Evolutionary conservation across 768 basidiomycete genomes (phyloP).

Genomic region (Lactarius akahatsu): DNA sequence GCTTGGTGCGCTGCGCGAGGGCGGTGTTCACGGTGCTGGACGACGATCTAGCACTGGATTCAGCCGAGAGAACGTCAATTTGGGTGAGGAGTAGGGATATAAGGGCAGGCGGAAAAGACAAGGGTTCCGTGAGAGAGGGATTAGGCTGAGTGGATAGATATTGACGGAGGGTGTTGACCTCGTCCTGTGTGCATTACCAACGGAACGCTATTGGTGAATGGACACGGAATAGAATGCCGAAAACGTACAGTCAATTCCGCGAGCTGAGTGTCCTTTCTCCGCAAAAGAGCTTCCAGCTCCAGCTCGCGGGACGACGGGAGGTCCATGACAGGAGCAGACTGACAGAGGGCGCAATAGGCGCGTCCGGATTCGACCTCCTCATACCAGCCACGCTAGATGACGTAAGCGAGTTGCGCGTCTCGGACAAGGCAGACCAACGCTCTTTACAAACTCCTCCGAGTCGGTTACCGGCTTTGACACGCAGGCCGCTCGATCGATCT

Average conservation of each 20-base stretch:
- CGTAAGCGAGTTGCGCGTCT: conserved; percentile 11
- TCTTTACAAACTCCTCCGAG: no score
- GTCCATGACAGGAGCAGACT: conserved; percentile 47
- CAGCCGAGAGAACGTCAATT: conserved; percentile 46
- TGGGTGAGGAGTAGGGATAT: conserved; percentile 70
- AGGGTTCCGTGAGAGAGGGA: conserved; percentile 57
- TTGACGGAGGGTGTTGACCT: conserved; percentile 65
- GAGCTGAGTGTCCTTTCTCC: conserved; percentile 71
- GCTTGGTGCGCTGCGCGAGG: conserved; percentile 66
- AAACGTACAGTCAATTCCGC: conserved; percentile 66
- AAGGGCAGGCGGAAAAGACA: conserved; percentile 70
- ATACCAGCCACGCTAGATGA: conserved; percentile 19
- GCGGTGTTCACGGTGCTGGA: conserved; percentile 67
- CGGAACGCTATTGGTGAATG: conserved; percentile 9
- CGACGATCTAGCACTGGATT: conserved; percentile 32
- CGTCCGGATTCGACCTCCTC: conserved; percentile 14
- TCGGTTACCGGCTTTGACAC: no score
- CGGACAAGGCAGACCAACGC: no score
- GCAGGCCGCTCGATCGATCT: not conserved
- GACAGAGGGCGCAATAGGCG: conserved; percentile 26
- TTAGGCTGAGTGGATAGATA: conserved; percentile 61
- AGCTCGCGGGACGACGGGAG: conserved; percentile 74
- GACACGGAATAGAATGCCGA: not conserved
- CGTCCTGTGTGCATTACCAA: conserved; percentile 58
- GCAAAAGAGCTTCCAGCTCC: conserved; percentile 76